These are phyloP conservation scores for Fusarium napiforme DNA, from an alignment of 2,329 filamentous ascomycete species.

Conservation along the genomic window DNA sequence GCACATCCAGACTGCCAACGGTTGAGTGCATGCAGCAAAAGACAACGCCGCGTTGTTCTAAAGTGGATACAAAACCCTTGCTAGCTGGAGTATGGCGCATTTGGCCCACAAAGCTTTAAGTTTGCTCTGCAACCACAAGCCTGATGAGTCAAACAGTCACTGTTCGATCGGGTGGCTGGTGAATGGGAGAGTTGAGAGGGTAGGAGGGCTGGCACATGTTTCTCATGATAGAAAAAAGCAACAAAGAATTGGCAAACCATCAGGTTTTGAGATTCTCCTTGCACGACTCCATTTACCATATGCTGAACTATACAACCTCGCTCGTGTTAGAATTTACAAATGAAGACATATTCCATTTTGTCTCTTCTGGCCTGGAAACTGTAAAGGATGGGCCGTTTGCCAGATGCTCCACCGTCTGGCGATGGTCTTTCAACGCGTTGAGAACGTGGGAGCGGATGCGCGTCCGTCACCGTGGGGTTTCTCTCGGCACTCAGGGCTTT, in stretches of 20 bases:
- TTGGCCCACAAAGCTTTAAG: slow-evolving; percentile 22
- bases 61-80: slow-evolving; percentile 23
- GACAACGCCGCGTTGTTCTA: slow-evolving; percentile 20
- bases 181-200: background rate
- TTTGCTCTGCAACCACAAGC: slow-evolving; percentile 3
- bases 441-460: slow-evolving; percentile 2
- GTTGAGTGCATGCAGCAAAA: slow-evolving; percentile 45
- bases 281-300: slow-evolving; percentile 35
- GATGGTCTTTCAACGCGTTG: background rate
- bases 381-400: slow-evolving; percentile 9
- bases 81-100: slow-evolving; percentile 12
- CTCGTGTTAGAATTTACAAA: slow-evolving; percentile 31
- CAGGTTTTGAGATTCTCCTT: slow-evolving; percentile 27
- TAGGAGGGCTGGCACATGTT: slow-evolving; percentile 4
- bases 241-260: slow-evolving; percentile 21
- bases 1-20: slow-evolving; percentile 30
- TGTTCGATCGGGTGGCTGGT: slow-evolving; percentile 12
- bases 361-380: slow-evolving; percentile 13
- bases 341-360: background rate
- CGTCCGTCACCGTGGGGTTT: slow-evolving; percentile 25
- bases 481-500: slow-evolving; percentile 13
- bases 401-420: slow-evolving; percentile 20
- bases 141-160: slow-evolving; percentile 5
- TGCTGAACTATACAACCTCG: slow-evolving; percentile 39
- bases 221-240: background rate